Base-by-base conservation (phyloP, 2,329 filamentous ascomycete genomes). In the Trichoderma afroharzianum region DNA sequence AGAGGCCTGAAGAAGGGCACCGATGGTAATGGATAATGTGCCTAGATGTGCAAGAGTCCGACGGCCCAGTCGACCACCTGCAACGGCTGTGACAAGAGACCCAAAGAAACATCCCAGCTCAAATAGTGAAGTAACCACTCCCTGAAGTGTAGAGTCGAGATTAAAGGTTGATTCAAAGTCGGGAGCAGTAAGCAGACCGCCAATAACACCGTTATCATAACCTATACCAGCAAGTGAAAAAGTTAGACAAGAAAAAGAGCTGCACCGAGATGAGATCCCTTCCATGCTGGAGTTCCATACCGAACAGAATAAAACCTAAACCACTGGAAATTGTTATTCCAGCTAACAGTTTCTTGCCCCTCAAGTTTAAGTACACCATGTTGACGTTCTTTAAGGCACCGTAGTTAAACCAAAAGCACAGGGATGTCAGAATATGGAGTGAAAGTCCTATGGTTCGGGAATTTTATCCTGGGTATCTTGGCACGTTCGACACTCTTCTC, bases 31-130 rank as follows among this genome's bases (percentile, higher is more conserved):
- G 72, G 86, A 79, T 0, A 79, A 50, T 0, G 82, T 81, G 9
- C 85, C 84, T 4, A 82, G 74, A 39, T 83, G 76, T 24, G 86
- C 81, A 12, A 82, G 83, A 32, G 77, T 79, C 71, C 81, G 81
- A 28, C 85, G 82, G 9, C 85, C 85, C 11, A 85, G 79, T 3
- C 64, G 74, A 70, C 86, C 85, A 24, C 84, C 84, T 61, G 83
- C 78, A 58, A 84, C 77, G 2, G 80, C 79, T 4, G 80, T 78
- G 7, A 47, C 63, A 26, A 70, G 58, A 12, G 68, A 53, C 32
- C 68, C 68, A 26, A 64, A 64, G 58, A 70, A 70, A 39, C 68
- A 70, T 6, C 68, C 68, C 5, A 69, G 36, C 28, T 69, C 66
- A 14, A 69, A 69, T 36, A 69, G 14, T 36, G 66, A 69, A 36